Base-by-base conservation (phyloP, 805 yeast species). In the Monosporozyma solicola region DNA sequence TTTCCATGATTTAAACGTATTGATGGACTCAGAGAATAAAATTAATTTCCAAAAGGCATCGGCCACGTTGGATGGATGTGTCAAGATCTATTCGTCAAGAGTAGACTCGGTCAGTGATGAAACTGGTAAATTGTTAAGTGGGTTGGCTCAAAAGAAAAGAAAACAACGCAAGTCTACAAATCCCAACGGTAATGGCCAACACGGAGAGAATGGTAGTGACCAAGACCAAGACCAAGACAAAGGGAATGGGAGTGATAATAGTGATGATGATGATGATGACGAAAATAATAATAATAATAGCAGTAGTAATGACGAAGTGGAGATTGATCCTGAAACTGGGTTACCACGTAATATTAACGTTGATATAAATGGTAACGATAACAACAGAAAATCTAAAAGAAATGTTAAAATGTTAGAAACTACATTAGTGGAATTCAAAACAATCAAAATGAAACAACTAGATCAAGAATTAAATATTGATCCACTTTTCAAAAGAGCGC, bases 41-140 rank as follows among this genome's bases (percentile, higher is more conserved):
- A 87, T 91, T 61, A 89, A 90, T 66, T 91, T 92, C 67, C 96
- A 88, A 66, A 81, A 84, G 59, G 98, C 97, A 0, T 82, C 94
- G 0, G 89, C 95, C 2, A 88, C 97, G 0, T 72, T 92, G 24
- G 97, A 91, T 62, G 97, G 97, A 0, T 91, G 97, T 73, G 92
- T 91, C 35, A 90, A 90, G 71, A 88, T 92, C 51, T 92, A 92
- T 65, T 81, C 91, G 11, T 86, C 95, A 15, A 79, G 98, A 61
- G 90, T 92, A 24, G 97, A 91, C 62, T 85, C 96, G 0, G 95
- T 89, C 0, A 95, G 91, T 5, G 83, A 85, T 8, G 97, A 91
- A 61, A 90, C 97, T 0, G 95, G 96, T 2, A 82, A 83, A 60
- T 73, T 92, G 53, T 69, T 90, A 37, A 85, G 87, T 67, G 95